A percentile compares a stretch with the other conserved stretches of the same genome.
Conservation (phyloP, 306 rosid genomes). For the Herpetospermum pedunculosum region DNA sequence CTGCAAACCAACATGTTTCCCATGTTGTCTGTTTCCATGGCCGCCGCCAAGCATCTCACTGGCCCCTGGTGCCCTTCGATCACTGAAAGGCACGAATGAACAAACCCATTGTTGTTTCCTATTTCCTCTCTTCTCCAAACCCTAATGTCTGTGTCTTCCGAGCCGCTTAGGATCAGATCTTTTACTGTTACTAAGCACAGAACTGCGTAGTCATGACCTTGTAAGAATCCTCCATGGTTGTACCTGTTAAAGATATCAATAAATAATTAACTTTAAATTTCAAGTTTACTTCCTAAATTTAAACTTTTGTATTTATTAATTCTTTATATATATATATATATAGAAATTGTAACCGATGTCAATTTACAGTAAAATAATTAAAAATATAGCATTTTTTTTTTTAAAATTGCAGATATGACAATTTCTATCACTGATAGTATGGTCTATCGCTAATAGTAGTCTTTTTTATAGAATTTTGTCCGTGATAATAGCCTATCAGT, state of each 20-base stretch:
- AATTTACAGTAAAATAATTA: no score
- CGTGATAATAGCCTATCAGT: no score
- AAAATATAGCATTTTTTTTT: no score
- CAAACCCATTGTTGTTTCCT: constrained; percentile 23
- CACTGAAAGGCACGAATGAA: constrained; percentile 31
- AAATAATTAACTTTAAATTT: no score
- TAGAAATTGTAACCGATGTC: no score
- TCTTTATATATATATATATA: no score
- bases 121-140: constrained; percentile 46
- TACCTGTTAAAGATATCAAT: neutral
- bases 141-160: constrained; percentile 36
- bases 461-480: no score
- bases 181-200: constrained; percentile 35
- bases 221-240: constrained; percentile 42
- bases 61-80: constrained; percentile 48
- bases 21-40: constrained; percentile 25
- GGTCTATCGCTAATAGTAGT: no score
- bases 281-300: no score
- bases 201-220: constrained; percentile 39
- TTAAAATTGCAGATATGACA: no score
- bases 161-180: constrained; percentile 31
- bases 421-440: no score
- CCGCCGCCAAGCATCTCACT: constrained; percentile 38
- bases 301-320: no score
- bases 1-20: constrained; percentile 36